These are phyloP conservation scores for Aspergillus latus DNA, from an alignment of 2,329 filamentous ascomycete genomes.

Conservation along the genomic window DNA sequence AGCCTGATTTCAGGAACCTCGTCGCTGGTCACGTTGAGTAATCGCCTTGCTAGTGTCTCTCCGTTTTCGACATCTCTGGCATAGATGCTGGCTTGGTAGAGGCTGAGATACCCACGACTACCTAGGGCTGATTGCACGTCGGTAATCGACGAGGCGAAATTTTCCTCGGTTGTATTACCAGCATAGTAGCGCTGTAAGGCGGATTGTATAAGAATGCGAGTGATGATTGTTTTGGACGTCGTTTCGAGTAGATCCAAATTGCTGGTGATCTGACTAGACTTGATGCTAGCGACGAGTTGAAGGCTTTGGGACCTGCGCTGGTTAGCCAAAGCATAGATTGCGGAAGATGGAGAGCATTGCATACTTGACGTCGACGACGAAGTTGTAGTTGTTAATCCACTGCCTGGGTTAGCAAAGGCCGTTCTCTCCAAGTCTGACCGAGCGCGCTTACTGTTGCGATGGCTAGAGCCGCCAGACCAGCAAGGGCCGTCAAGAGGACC, in stretches of 20 bases:
- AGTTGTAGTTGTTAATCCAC: slow-evolving; percentile 62
- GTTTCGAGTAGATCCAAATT: slow-evolving; percentile 78
- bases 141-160: slow-evolving; percentile 61
- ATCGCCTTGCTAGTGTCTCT: slow-evolving; percentile 40
- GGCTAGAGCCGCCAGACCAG: slow-evolving; percentile 74
- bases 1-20: slow-evolving; percentile 49
- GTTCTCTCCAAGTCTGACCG: slow-evolving; percentile 6
- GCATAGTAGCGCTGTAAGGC: slow-evolving; percentile 52
- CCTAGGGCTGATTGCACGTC: slow-evolving; percentile 71
- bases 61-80: slow-evolving; percentile 64
- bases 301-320: slow-evolving; percentile 58
- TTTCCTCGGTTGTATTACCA: slow-evolving; percentile 53
- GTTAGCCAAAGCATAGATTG: background rate
- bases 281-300: slow-evolving; percentile 76
- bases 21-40: slow-evolving; percentile 65
- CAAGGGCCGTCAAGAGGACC: slow-evolving; percentile 71
- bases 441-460: slow-evolving; percentile 55
- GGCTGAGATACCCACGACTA: slow-evolving; percentile 54
- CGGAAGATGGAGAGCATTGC: slow-evolving; percentile 2
- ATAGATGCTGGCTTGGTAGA: slow-evolving; percentile 73
- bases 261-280: slow-evolving; percentile 76
- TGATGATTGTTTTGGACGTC: slow-evolving; percentile 69
- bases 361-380: slow-evolving; percentile 58
- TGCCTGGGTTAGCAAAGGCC: slow-evolving; percentile 22
- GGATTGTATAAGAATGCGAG: slow-evolving; percentile 56